phyloP scores from a whole-genome alignment of 2,329 filamentous ascomycete species.

The Claviceps monticola region DNA sequence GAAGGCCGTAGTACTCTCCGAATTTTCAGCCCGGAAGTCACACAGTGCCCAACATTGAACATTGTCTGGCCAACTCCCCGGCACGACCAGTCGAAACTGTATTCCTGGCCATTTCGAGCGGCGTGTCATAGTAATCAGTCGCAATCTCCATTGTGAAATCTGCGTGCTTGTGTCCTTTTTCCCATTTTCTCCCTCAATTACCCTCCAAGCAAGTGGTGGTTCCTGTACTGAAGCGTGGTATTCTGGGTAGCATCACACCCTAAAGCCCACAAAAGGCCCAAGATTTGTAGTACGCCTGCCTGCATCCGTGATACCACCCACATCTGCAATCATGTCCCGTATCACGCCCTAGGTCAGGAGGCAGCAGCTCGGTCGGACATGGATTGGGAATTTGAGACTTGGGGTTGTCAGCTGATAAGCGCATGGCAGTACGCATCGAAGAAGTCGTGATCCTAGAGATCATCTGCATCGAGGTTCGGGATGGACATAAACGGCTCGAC shows the following conservation, averaged over 20 bases:
- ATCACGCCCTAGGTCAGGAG: slow-evolving; percentile 21
- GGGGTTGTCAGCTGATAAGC: slow-evolving; percentile 13
- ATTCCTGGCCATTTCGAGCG: slow-evolving; percentile 24
- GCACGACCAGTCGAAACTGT: slow-evolving; percentile 29
- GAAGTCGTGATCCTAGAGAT: slow-evolving; percentile 31
- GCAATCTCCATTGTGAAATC: too few relatives aligned
- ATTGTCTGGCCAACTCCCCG: slow-evolving; percentile 27
- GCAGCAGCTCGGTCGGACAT: slow-evolving; percentile 23
- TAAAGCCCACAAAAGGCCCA: slow-evolving; percentile 26
- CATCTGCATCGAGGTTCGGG: neutral
- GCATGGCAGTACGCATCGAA: slow-evolving; percentile 44
- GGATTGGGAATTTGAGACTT: slow-evolving; percentile 23
- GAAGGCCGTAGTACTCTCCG: too few relatives aligned
- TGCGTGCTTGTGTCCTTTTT: too few relatives aligned
- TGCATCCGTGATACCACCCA: slow-evolving; percentile 20
- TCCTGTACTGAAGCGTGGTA: too few relatives aligned
- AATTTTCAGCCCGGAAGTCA: slow-evolving; percentile 21
- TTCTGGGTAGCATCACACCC: too few relatives aligned
- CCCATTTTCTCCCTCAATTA: too few relatives aligned
- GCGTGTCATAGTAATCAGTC: slow-evolving; percentile 9
- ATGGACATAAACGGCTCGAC: neutral
- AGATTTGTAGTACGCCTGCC: slow-evolving; percentile 19
- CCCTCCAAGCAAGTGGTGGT: too few relatives aligned
- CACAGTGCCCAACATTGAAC: slow-evolving; percentile 30
- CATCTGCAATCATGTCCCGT: slow-evolving; percentile 14